These are phyloP conservation scores for Tephrocybe sp. DNA, from an alignment of 768 basidiomycete genomes.

Conservation along the genomic window DNA sequence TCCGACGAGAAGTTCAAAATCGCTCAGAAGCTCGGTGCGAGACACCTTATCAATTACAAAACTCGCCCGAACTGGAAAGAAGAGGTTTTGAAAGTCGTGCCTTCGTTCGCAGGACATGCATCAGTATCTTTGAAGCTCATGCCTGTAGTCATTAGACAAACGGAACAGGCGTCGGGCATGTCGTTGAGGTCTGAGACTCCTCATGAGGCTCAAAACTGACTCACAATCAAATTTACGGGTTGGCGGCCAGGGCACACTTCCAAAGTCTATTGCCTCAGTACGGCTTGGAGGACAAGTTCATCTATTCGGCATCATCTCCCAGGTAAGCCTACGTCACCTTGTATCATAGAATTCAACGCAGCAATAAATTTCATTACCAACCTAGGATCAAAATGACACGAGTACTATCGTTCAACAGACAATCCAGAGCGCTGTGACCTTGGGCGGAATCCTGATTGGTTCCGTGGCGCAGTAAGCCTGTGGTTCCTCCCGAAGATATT, in stretches of 20 bases:
- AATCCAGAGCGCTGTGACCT: constrained; percentile 37
- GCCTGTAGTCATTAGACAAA: constrained; percentile 28
- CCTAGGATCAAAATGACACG: background rate
- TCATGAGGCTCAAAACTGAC: background rate
- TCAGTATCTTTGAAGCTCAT: background rate
- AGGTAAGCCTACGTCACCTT: no score
- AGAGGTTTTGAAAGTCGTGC: constrained; percentile 45
- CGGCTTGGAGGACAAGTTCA: constrained; percentile 44
- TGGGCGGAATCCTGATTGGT: constrained; percentile 50
- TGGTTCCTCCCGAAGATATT: no score
- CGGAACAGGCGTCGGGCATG: constrained; percentile 36
- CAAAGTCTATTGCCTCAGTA: constrained; percentile 39
- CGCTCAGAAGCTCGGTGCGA: constrained; percentile 50
- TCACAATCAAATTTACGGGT: constrained; percentile 37
- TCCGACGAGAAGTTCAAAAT: constrained; percentile 61
- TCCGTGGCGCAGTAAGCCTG: background rate
- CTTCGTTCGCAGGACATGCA: constrained; percentile 19
- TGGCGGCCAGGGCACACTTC: constrained; percentile 52
- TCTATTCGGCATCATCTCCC: constrained; percentile 51
- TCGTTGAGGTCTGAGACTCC: constrained; percentile 31
- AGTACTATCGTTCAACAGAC: constrained; percentile 11
- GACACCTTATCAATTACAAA: constrained; percentile 63
- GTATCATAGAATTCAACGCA: no score
- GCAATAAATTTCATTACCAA: no score
- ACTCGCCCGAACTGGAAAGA: constrained; percentile 58